Base-by-base conservation (phyloP, 768 basidiomycete genomes). In the Auriculariales sp. region DNA sequence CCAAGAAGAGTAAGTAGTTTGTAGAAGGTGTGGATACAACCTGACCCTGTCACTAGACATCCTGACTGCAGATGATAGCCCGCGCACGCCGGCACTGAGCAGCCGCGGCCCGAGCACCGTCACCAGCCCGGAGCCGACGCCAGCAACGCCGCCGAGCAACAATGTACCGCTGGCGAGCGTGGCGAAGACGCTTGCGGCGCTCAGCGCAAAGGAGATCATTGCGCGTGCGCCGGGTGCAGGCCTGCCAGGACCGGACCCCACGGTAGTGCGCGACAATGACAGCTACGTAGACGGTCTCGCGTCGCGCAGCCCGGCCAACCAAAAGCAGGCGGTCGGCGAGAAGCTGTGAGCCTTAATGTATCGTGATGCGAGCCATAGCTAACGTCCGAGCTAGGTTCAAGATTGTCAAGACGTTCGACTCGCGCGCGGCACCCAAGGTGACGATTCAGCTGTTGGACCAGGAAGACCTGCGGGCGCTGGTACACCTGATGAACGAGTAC, bases 401-500 rank as follows among this genome's bases (percentile, higher is more conserved):
- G 51, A 63, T 71, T 22, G 64, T 78, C 60, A 91, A 89, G 62
- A 76, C 80, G 7, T 81, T 83, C 58, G 28, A 34, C 12, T 50
- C 19, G 19, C 48, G 44, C 48, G 55, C 30, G 14, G 56, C 86
- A 79, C 85, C 88, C 46, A 91, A 91, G 61, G 67, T 89, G 54
- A 92, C 90, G 1, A 87, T 95, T 56, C 68, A 74, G 3, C 72
- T 92, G 7, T 67, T 94, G 53, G 88, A 93, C 58, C 73, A 81
- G 56, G 91, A 92, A 52, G 90, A 94, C 58, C 72, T 93, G 22
- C 77, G 83, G 35, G 71, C 87, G 3, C 73, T 93, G 44, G 83
- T 86, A 4, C 86, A 89, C 61, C 72, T 93, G 35, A 81, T 88
- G 80, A 85, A 89, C 62, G 85, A 85, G 60, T 91, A 87, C 62